Conservation (phyloP, 2,329 filamentous ascomycete species). For the Stachybotrys chlorohalonatus region DNA sequence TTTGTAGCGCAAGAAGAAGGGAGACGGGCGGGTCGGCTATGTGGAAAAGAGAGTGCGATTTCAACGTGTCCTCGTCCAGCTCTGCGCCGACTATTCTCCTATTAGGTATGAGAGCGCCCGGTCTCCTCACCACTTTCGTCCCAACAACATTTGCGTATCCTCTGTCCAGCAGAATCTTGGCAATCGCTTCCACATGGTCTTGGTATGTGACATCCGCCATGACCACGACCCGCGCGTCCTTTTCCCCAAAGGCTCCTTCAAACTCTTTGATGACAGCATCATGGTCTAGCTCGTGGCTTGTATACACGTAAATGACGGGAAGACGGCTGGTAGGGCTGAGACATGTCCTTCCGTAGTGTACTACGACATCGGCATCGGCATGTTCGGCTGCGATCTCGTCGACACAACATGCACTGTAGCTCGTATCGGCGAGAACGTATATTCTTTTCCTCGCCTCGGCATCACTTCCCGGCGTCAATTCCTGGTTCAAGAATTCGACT, state of each 20-base stretch:
- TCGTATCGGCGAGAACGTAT: slow-evolving; percentile 89
- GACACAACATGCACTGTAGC: slow-evolving; percentile 93
- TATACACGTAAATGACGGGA: slow-evolving; percentile 88
- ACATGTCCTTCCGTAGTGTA: slow-evolving; percentile 91
- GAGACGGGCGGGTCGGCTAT: slow-evolving; percentile 72
- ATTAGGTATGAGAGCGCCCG: slow-evolving; percentile 76
- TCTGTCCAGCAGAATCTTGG: slow-evolving; percentile 38
- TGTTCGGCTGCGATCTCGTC: slow-evolving; percentile 96
- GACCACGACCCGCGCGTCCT: slow-evolving; percentile 57
- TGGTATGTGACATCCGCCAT: slow-evolving; percentile 88
- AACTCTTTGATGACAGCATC: slow-evolving; percentile 52
- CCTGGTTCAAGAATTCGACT: slow-evolving; percentile 43
- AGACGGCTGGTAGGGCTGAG: slow-evolving; percentile 81
- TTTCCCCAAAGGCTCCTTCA: slow-evolving; percentile 57
- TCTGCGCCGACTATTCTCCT: slow-evolving; percentile 49
- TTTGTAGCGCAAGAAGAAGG: slow-evolving; percentile 78
- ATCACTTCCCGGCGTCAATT: slow-evolving; percentile 10
- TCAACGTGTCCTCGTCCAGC: slow-evolving; percentile 37
- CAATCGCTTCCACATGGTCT: slow-evolving; percentile 57
- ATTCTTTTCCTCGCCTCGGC: slow-evolving; percentile 32
- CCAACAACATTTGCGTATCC: slow-evolving; percentile 66
- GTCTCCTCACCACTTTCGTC: slow-evolving; percentile 68
- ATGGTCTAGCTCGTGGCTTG: slow-evolving; percentile 58
- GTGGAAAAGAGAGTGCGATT: slow-evolving; percentile 71
- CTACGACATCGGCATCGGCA: slow-evolving; percentile 77